These are phyloP conservation scores for Ophioceras dolichostomum DNA, from an alignment of 2,329 filamentous ascomycete species.

Conservation along the genomic window DNA sequence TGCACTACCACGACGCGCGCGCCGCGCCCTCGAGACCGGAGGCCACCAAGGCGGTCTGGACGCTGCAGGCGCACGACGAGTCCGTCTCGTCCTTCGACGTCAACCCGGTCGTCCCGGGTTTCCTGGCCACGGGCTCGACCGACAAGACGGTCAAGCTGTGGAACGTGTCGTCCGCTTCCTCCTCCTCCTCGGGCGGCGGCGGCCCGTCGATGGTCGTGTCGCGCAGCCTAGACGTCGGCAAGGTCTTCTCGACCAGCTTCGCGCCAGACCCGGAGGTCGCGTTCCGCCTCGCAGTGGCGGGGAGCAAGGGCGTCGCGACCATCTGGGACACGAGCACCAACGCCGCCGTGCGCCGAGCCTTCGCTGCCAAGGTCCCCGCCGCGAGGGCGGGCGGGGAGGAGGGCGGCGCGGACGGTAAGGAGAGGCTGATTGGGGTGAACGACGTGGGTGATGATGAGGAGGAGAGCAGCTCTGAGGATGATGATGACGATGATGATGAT, in stretches of 20 bases:
- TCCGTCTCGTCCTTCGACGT: slow-evolving; percentile 87
- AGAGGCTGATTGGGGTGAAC: slow-evolving; percentile 65
- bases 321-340: slow-evolving; percentile 98
- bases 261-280: slow-evolving; percentile 83
- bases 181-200: no score
- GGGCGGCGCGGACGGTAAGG: slow-evolving; percentile 48
- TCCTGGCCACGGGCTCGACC: slow-evolving; percentile 83
- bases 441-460: slow-evolving; percentile 46
- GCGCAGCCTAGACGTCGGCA: slow-evolving; percentile 85
- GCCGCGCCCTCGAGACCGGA: slow-evolving; percentile 61
- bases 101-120: slow-evolving; percentile 81
- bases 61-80: slow-evolving; percentile 88
- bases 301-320: slow-evolving; percentile 84
- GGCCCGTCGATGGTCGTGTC: slow-evolving; percentile 86
- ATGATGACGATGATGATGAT: slow-evolving; percentile 32
- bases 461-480: slow-evolving; percentile 31
- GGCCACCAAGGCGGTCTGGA: slow-evolving; percentile 79
- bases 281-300: slow-evolving; percentile 85
- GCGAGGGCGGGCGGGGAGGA: slow-evolving; percentile 25
- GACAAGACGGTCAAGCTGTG: slow-evolving; percentile 96
- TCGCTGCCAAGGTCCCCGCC: slow-evolving; percentile 59
- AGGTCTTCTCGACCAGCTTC: slow-evolving; percentile 84
- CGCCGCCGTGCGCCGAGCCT: slow-evolving; percentile 68
- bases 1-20: slow-evolving; percentile 86
- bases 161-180: slow-evolving; percentile 75